These are phyloP conservation scores for Effrenium voratum DNA, from an alignment of 73 alveolate genomes.

Conservation along the genomic window DNA sequence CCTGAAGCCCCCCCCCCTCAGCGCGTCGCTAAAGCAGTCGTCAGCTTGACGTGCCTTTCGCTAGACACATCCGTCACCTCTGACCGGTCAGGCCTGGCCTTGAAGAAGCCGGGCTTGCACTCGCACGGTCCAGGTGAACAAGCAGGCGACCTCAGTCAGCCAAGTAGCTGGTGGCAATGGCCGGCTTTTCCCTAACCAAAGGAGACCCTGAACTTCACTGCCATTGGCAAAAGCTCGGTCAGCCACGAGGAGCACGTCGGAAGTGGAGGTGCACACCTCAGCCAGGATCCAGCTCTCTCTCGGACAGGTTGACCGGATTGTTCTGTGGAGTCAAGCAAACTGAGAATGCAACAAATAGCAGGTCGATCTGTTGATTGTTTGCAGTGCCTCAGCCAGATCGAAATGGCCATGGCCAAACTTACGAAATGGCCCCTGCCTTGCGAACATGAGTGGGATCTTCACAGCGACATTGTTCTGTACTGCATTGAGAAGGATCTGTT, in stretches of 20 bases:
- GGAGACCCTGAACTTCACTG: neutral
- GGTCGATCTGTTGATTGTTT: constrained; percentile 59
- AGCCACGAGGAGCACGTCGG: constrained; percentile 48
- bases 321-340: too few relatives aligned
- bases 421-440: neutral
- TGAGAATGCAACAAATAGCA: constrained; percentile 56
- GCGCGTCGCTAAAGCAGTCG: too few relatives aligned
- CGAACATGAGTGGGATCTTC: constrained; percentile 76
- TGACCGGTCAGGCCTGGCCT: too few relatives aligned
- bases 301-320: neutral
- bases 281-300: neutral
- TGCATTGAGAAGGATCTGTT: constrained; percentile 87
- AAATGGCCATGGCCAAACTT: neutral
- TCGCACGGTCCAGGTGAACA: constrained; percentile 79
- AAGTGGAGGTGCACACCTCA: constrained; percentile 68
- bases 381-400: constrained; percentile 24
- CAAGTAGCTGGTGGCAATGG: neutral
- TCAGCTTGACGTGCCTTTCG: too few relatives aligned
- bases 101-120: constrained; percentile 63
- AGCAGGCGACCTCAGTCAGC: constrained; percentile 48
- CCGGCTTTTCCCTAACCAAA: neutral
- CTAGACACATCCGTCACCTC: too few relatives aligned
- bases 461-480: constrained; percentile 77
- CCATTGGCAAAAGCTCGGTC: neutral
- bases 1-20: too few relatives aligned